Conservation (phyloP, 768 basidiomycete species). For the Tulasnella sp. region DNA sequence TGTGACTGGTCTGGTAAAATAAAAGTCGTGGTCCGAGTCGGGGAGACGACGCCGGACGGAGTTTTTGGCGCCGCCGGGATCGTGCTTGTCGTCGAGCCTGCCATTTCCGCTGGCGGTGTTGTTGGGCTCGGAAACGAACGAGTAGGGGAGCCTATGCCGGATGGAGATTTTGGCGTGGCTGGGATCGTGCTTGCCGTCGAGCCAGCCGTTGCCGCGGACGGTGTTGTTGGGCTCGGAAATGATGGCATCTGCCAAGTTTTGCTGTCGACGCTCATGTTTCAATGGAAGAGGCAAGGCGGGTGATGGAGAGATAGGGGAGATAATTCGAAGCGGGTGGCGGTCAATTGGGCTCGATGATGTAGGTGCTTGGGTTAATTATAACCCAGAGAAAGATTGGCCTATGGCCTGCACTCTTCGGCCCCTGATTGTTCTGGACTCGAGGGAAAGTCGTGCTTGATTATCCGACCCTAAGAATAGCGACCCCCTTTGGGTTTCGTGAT, state of each 20-base stretch:
- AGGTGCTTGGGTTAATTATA: not conserved
- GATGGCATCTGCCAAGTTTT: not conserved
- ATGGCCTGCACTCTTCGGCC: not conserved
- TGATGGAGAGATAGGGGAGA: not conserved
- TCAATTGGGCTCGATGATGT: not conserved
- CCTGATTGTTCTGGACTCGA: not conserved
- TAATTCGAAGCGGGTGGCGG: not conserved
- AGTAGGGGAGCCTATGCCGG: too few relatives aligned
- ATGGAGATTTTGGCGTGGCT: too few relatives aligned
- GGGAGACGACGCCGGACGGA: not conserved
- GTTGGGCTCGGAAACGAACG: too few relatives aligned
- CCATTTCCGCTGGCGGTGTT: not conserved
- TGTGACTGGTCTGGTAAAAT: not conserved
- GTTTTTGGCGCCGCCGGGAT: too few relatives aligned
- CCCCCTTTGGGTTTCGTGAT: not conserved
- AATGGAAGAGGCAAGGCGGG: not conserved
- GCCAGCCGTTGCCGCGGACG: not conserved
- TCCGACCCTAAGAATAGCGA: not conserved
- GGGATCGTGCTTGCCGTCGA: not conserved
- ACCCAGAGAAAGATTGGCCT: not conserved
- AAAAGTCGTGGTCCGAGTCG: not conserved
- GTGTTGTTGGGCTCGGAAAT: not conserved
- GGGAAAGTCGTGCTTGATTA: not conserved
- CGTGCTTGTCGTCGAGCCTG: too few relatives aligned
- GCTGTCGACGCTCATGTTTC: not conserved